Evolutionary conservation across 2,329 filamentous ascomycete genomes (phyloP).

Genomic region (Xylaria sp.): DNA sequence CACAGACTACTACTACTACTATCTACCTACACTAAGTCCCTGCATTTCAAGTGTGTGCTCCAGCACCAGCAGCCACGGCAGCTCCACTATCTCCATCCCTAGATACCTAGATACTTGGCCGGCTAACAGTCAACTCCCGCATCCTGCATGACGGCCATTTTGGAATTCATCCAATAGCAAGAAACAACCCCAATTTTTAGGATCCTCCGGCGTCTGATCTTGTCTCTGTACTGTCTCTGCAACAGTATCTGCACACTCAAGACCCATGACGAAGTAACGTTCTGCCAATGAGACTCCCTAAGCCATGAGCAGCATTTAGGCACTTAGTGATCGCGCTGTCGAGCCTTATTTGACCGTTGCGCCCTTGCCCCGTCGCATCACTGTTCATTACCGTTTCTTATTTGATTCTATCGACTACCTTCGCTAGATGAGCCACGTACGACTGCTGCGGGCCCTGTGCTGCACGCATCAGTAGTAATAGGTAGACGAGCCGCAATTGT

Average conservation of each 20-base stretch:
- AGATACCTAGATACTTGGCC: constrained; percentile 6
- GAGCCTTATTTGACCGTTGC: not conserved
- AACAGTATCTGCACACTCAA: not conserved
- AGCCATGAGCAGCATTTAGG: constrained; percentile 22
- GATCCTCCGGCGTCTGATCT: constrained; percentile 25
- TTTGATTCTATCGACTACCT: constrained; percentile 16
- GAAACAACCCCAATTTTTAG: not conserved
- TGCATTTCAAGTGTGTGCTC: constrained; percentile 28
- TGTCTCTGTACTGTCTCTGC: constrained; percentile 3
- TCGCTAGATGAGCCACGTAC: constrained; percentile 27
- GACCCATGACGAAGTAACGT: constrained; percentile 9
- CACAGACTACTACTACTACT: too few relatives aligned
- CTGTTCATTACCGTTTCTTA: constrained; percentile 2
- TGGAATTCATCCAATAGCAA: constrained; percentile 33
- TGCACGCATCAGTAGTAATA: constrained; percentile 36
- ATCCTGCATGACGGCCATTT: constrained; percentile 33
- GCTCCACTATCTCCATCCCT: constrained; percentile 26
- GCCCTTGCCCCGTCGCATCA: not conserved
- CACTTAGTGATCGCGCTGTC: constrained; percentile 8
- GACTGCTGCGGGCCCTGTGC: constrained; percentile 34
- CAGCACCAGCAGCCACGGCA: not conserved
- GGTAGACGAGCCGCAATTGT: constrained; percentile 4
- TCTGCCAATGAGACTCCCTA: constrained; percentile 16
- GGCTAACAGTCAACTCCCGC: constrained; percentile 22
- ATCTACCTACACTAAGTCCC: constrained; percentile 19